These are phyloP conservation scores for Botrytis aclada DNA, from an alignment of 2,329 filamentous ascomycete genomes.

Conservation along the genomic window DNA sequence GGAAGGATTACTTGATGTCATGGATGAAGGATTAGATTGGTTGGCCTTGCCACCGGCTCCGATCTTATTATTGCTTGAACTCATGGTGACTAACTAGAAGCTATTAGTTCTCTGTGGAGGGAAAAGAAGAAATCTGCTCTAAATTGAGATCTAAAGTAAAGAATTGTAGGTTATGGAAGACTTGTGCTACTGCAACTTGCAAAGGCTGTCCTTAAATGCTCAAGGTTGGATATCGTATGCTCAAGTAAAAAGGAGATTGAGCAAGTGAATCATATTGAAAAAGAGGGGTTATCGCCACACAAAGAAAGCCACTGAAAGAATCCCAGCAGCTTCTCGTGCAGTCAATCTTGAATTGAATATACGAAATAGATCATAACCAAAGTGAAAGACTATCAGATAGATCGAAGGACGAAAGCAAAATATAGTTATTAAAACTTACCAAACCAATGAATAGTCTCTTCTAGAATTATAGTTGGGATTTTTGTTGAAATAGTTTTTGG, in stretches of 20 bases:
- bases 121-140: not conserved
- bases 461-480: not conserved
- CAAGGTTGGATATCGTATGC: not conserved
- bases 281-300: not conserved
- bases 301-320: conserved; percentile 1
- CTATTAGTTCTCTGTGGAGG: not conserved
- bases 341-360: not conserved
- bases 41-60: conserved; percentile 43
- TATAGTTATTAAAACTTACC: not conserved
- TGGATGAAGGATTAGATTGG: conserved; percentile 44
- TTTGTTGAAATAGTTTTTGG: not conserved
- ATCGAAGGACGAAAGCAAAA: not conserved
- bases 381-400: not conserved
- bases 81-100: conserved; percentile 25
- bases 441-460: not conserved
- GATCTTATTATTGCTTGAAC: conserved; percentile 27
- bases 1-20: conserved; percentile 59
- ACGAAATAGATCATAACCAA: not conserved
- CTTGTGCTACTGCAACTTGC: not conserved
- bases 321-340: not conserved
- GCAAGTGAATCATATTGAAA: conserved; percentile 4
- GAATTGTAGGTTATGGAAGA: not conserved
- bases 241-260: conserved; percentile 2
- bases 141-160: not conserved
- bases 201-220: not conserved